Base-by-base conservation (phyloP, 768 basidiomycete species). In the Suillus luteus region DNA sequence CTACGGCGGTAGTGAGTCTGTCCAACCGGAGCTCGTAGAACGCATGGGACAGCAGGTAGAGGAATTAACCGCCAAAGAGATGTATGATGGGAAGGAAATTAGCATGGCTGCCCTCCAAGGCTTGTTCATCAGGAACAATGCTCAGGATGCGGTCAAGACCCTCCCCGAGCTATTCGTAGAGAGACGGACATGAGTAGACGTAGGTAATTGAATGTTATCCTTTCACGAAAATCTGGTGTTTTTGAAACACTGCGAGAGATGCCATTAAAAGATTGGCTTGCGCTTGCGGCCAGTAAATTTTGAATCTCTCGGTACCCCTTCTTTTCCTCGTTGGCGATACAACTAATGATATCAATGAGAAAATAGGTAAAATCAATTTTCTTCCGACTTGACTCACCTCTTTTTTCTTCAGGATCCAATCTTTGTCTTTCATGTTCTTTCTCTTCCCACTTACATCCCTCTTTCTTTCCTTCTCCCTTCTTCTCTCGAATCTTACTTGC, bases 81-180 rank as follows among this genome's bases (percentile, higher is more conserved):
- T 82, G 77, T 69, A 73, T 49, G 70, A 71, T 5, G 89, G 88
- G 0, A 78, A 80, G 71, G 78, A 85, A 48, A 82, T 97, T 64
- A 98, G 95, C 73, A 99, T 99, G 97, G 97, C 97, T 40, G 88
- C 92, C 43, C 79, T 99, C 65, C 97, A 99, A 71, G 97, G 97
- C 22, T 84, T 92, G 40, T 99, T 99, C 77, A 99, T 99, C 69
- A 85, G 91, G 63, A 86, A 85, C 70, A 78, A 77, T 54, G 83
- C 88, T 49, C 76, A 73, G 66, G 83, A 85, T 12, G 91, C 87
- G 9, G 73, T 92, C 14, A 73, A 66, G 61, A 79, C 75, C 22
- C 85, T 83, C 71, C 79, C 75, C 49, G 80, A 85, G 44, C 69
- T 83, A 57, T 78, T 81, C 37, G 63, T 71, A 22, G 66, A 68